Percentiles rank a stretch among this genome's conserved stretches.
Evolutionary conservation across 73 alveolate species (phyloP).

Genomic region (Paramecium caudatum): DNA sequence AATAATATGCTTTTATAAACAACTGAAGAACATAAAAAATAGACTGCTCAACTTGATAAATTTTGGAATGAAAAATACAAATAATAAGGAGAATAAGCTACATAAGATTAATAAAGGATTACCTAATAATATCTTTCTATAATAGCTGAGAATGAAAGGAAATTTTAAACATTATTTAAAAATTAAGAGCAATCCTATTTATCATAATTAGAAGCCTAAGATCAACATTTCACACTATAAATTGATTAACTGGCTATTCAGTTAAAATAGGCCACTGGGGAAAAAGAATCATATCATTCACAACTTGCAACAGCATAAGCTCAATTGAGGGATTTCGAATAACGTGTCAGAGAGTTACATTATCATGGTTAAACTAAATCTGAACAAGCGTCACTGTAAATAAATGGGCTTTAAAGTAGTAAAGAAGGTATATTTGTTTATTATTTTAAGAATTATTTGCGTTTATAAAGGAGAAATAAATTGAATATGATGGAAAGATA

Average conservation of each 20-base stretch:
- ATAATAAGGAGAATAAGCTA: not conserved
- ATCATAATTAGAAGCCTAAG: conserved; percentile 3
- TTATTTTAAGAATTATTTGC: not conserved
- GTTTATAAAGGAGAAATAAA: conserved; percentile 17
- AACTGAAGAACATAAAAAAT: conserved; percentile 3
- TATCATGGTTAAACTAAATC: conserved; percentile 13
- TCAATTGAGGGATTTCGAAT: conserved; percentile 25
- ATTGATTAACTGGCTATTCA: not conserved
- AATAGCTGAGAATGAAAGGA: conserved; percentile 17
- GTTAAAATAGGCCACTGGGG: not conserved
- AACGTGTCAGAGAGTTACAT: not conserved
- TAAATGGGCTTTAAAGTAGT: conserved; percentile 34
- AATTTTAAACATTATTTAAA: not conserved
- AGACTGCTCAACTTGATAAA: not conserved
- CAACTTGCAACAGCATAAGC: conserved; percentile 14
- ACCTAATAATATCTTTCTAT: not conserved
- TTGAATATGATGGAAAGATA: conserved; percentile 1
- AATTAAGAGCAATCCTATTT: conserved; percentile 4
- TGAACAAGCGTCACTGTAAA: not conserved
- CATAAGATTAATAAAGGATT: not conserved
- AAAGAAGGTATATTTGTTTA: conserved; percentile 1
- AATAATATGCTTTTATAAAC: not conserved
- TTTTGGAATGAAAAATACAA: conserved; percentile 32
- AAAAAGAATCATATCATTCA: not conserved
- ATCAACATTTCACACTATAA: not conserved